These are phyloP conservation scores for Fusarium sterilihyphosum DNA, from an alignment of 2,329 filamentous ascomycete genomes.

Conservation along the genomic window DNA sequence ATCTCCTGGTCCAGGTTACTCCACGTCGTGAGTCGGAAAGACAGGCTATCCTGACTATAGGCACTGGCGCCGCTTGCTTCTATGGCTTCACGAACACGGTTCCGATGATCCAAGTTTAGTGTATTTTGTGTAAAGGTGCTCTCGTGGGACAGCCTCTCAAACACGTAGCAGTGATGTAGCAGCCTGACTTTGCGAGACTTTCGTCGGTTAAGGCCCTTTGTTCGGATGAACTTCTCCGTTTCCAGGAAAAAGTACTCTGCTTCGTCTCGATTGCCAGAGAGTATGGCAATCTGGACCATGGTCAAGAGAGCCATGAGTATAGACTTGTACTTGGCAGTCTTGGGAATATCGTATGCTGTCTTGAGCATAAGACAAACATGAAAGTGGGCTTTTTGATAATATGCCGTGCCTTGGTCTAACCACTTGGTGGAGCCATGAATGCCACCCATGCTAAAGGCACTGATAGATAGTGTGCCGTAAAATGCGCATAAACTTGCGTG, in stretches of 20 bases:
- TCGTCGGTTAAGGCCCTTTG: slow-evolving; percentile 16
- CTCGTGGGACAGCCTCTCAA: slow-evolving; percentile 19
- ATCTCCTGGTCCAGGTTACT: slow-evolving; percentile 26
- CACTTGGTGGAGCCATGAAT: slow-evolving; percentile 15
- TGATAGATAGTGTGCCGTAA: slow-evolving; percentile 27
- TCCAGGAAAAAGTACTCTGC: slow-evolving; percentile 32
- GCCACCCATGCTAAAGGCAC: slow-evolving; percentile 19
- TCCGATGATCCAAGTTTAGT: slow-evolving; percentile 12
- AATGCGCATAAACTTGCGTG: slow-evolving; percentile 29
- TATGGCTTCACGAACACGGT: slow-evolving; percentile 15
- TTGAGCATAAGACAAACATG: slow-evolving; percentile 9
- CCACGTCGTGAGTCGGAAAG: slow-evolving; percentile 19
- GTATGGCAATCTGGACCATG: slow-evolving; percentile 21
- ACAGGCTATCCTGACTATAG: slow-evolving; percentile 15
- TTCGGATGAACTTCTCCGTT: slow-evolving; percentile 29
- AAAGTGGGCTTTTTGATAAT: slow-evolving; percentile 10
- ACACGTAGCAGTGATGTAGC: slow-evolving; percentile 27
- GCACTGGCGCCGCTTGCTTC: slow-evolving; percentile 22
- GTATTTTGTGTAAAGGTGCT: slow-evolving; percentile 11
- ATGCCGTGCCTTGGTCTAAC: slow-evolving; percentile 13
- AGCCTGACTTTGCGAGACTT: slow-evolving; percentile 31
- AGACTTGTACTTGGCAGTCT: slow-evolving; percentile 31
- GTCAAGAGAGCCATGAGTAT: slow-evolving; percentile 32
- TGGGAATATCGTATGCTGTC: slow-evolving; percentile 24
- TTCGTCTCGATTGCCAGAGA: slow-evolving; percentile 16